Percentiles rank a stretch among this genome's conserved stretches.
Conservation (phyloP, 306 rosid species). For the Prunus kanzakura region DNA sequence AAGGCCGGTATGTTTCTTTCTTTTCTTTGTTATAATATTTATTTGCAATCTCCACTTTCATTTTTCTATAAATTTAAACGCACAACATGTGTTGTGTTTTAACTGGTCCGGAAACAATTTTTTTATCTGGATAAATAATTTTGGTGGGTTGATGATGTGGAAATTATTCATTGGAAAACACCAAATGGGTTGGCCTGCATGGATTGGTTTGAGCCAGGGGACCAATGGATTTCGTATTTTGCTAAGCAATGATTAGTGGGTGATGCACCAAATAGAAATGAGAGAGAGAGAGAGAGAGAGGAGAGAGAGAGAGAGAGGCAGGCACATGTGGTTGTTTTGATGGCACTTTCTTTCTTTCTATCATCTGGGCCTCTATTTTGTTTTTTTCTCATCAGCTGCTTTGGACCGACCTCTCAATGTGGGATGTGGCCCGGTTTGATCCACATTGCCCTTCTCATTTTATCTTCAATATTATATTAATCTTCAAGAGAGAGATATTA, state of each 20-base stretch:
- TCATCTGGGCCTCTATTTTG: constrained; percentile 35
- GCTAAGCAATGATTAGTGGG: constrained; percentile 71
- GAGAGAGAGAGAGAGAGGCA: constrained; percentile 5
- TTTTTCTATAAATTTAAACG: not conserved
- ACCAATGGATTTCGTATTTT: constrained; percentile 51
- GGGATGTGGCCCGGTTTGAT: constrained; percentile 56
- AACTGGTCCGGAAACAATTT: too few species aligned
- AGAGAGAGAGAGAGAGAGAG: not conserved
- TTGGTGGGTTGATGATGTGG: constrained; percentile 23
- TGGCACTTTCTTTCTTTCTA: constrained; percentile 39
- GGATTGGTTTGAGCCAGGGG: constrained; percentile 53
- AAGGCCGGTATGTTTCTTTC: constrained; percentile 7
- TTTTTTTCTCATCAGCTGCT: constrained; percentile 14
- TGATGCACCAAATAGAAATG: constrained; percentile 52
- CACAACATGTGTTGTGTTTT: too few species aligned
- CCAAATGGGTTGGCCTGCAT: constrained; percentile 34
- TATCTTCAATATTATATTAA: not conserved
- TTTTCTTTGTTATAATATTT: not conserved
- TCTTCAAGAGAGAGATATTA: too few species aligned
- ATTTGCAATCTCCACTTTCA: not conserved
- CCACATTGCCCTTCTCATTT: constrained; percentile 47
- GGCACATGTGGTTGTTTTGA: constrained; percentile 61
- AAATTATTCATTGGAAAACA: constrained; percentile 30
- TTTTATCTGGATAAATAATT: not conserved
- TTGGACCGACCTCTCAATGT: constrained; percentile 27